These are phyloP conservation scores for Apiospora malaysiana DNA, from an alignment of 2,329 filamentous ascomycete species.

Conservation along the genomic window DNA sequence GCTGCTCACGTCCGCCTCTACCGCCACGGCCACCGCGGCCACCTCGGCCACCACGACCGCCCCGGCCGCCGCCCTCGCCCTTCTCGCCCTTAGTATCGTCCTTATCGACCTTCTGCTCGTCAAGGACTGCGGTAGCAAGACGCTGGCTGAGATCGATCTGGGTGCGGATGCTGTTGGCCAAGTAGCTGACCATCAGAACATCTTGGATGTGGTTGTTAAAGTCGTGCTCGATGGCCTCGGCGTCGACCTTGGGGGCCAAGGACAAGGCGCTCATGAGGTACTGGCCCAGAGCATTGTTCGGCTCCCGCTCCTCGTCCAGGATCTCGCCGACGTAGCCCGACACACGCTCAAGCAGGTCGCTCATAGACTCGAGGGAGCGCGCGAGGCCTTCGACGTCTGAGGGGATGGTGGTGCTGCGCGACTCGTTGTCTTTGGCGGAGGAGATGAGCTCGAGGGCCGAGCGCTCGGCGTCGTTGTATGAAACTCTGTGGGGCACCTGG, in stretches of 20 bases:
- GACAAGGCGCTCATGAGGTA: constrained; percentile 93
- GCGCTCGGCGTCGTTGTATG: constrained; percentile 75
- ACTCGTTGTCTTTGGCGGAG: constrained; percentile 79
- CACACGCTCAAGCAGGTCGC: constrained; percentile 89
- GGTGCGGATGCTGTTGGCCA: constrained; percentile 97
- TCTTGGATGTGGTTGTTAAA: constrained; percentile 99
- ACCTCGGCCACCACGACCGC: constrained; percentile 50
- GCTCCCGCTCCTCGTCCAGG: constrained; percentile 89
- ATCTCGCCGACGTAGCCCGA: constrained; percentile 92
- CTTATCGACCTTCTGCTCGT: constrained; percentile 52
- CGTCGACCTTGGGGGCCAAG: constrained; percentile 92
- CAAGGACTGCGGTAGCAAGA: constrained; percentile 78
- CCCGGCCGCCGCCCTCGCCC: constrained; percentile 42
- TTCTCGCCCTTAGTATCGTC: constrained; percentile 45
- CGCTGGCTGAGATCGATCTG: constrained; percentile 98
- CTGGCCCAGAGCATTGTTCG: constrained; percentile 90
- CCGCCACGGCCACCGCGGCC: constrained; percentile 47
- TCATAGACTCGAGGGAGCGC: constrained; percentile 82
- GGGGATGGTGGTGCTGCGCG: constrained; percentile 73
- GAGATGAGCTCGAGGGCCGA: constrained; percentile 80
- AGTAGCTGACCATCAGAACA: constrained; percentile 95
- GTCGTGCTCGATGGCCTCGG: constrained; percentile 89
- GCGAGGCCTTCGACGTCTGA: constrained; percentile 92
- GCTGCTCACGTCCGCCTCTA: constrained; percentile 50
- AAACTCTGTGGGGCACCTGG: constrained; percentile 92